phyloP scores from a whole-genome alignment of 192 early-diverging fungal species.

The Endogone sp. region DNA sequence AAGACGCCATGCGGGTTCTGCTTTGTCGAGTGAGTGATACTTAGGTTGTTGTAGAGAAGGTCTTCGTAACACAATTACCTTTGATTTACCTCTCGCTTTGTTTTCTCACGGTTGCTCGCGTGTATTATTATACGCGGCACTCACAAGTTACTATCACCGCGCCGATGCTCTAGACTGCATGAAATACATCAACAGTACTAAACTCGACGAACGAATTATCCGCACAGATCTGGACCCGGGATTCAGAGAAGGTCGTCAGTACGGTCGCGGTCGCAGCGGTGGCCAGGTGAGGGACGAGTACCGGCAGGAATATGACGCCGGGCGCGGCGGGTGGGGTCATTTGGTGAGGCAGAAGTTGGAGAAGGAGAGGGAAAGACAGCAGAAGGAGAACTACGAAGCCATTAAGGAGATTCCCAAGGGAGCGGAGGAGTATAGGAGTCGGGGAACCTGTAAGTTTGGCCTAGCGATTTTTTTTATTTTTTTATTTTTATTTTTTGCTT shows the following conservation, averaged over 20 bases:
- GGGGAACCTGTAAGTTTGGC: conserved; percentile 11
- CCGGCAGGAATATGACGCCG: conserved; percentile 91
- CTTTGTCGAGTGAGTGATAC: conserved; percentile 89
- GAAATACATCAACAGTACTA: conserved; percentile 92
- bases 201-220: conserved; percentile 92
- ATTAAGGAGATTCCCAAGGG: conserved; percentile 52
- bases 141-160: conserved; percentile 78
- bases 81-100: background rate
- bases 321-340: conserved; percentile 95
- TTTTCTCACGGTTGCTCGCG: background rate
- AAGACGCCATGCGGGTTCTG: conserved; percentile 99
- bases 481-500: background rate
- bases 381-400: conserved; percentile 65
- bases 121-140: background rate
- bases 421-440: conserved; percentile 37
- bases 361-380: conserved; percentile 61
- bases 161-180: conserved; percentile 90
- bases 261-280: conserved; percentile 89
- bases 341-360: conserved; percentile 60
- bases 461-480: background rate
- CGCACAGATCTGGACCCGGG: conserved; percentile 96
- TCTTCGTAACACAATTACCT: background rate
- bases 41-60: background rate
- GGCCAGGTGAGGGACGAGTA: conserved; percentile 97
- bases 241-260: conserved; percentile 89